These are phyloP conservation scores for Malus hybrid DNA, from an alignment of 331 rosid genomes.

Conservation along the genomic window DNA sequence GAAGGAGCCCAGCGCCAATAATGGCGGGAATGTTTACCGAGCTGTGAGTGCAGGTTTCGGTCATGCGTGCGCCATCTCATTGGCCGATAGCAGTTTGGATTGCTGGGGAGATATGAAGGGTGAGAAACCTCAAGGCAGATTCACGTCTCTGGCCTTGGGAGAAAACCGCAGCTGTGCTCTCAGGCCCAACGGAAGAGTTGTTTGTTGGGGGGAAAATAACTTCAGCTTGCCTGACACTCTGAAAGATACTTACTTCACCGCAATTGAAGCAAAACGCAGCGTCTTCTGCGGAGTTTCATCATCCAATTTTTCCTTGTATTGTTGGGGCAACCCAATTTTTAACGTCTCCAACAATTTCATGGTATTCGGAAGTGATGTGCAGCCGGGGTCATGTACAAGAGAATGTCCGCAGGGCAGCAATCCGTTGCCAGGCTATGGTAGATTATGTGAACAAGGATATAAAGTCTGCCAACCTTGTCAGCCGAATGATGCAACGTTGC, in stretches of 20 bases:
- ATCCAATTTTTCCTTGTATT: conserved; percentile 35
- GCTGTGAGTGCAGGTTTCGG: conserved; percentile 43
- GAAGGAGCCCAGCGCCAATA: background rate
- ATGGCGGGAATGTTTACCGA: conserved; percentile 20
- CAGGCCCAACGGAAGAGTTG: conserved; percentile 20
- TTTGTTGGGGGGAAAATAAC: conserved; percentile 67
- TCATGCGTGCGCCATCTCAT: conserved; percentile 62
- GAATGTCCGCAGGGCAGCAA: conserved; percentile 25
- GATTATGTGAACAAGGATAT: conserved; percentile 22
- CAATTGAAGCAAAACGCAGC: conserved; percentile 50
- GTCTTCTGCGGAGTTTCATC: conserved; percentile 60
- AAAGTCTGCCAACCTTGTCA: conserved; percentile 28
- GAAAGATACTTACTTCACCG: conserved; percentile 15
- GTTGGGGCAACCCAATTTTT: conserved; percentile 58
- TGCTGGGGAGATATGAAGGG: conserved; percentile 64
- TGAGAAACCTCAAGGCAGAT: conserved; percentile 34
- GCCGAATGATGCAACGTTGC: background rate
- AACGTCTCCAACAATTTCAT: conserved; percentile 15
- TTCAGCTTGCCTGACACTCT: conserved; percentile 48
- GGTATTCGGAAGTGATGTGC: conserved; percentile 42
- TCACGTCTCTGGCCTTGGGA: conserved; percentile 67
- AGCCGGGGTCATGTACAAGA: conserved; percentile 62
- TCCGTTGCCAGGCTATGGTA: conserved; percentile 7
- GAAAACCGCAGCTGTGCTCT: conserved; percentile 65
- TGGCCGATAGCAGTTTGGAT: conserved; percentile 14